Evolutionary conservation across 805 yeast genomes (phyloP).

Genomic region (Kodamaea leandrae): DNA sequence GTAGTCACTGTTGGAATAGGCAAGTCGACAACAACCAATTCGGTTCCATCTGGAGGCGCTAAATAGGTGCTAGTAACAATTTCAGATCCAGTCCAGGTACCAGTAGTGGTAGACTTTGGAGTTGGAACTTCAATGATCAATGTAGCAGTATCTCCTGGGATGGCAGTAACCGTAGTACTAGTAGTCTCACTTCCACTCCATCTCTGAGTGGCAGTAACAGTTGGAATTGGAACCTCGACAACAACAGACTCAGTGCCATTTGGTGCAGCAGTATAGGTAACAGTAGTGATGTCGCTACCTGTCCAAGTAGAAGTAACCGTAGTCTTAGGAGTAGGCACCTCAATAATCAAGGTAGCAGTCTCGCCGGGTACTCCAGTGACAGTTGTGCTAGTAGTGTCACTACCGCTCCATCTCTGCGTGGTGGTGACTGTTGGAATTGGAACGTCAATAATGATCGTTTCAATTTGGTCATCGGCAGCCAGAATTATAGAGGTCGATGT

Average conservation of each 20-base stretch:
- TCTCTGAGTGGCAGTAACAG: conserved; percentile 8
- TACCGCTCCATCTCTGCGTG: conserved; percentile 9
- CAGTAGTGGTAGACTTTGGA: not conserved
- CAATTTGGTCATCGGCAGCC: conserved; percentile 10
- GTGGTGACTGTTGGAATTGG: conserved; percentile 12
- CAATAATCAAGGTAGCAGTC: conserved; percentile 23
- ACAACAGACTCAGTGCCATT: conserved; percentile 14
- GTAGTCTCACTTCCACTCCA: conserved; percentile 11
- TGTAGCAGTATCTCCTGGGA: conserved; percentile 7
- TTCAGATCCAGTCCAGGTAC: not conserved
- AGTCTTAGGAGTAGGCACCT: conserved; percentile 17
- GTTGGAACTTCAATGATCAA: conserved; percentile 9
- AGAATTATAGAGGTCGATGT: conserved; percentile 6
- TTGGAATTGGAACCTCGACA: conserved; percentile 14
- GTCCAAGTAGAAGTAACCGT: conserved; percentile 14
- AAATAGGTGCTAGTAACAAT: not conserved
- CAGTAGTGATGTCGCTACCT: conserved; percentile 9
- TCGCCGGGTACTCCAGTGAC: conserved; percentile 9
- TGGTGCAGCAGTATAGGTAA: conserved; percentile 8
- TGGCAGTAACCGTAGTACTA: conserved; percentile 12
- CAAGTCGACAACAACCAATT: conserved; percentile 13
- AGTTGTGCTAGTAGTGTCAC: conserved; percentile 9
- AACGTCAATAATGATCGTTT: conserved; percentile 14
- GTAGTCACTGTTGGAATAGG: conserved; percentile 13
- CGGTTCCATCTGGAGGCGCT: conserved; percentile 9